Percentiles rank a stretch among this genome's conserved stretches.
These are phyloP conservation scores for Xylaria acuta DNA, from an alignment of 495 filamentous ascomycete genomes.

Conservation along the genomic window DNA sequence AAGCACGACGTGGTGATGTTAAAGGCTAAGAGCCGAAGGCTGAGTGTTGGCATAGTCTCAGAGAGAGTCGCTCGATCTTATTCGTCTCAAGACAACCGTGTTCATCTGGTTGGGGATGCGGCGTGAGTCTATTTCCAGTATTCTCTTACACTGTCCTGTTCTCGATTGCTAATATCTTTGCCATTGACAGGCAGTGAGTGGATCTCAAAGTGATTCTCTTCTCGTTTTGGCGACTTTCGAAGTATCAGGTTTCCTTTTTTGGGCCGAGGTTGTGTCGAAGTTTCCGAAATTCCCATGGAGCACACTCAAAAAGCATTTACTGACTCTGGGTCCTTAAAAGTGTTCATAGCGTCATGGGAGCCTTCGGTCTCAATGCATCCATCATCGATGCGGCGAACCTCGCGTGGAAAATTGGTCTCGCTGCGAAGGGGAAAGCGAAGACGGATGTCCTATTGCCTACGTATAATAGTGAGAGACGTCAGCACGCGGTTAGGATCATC, in stretches of 20 bases:
- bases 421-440: conserved; percentile 29
- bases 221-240: background rate
- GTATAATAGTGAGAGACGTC: conserved; percentile 45
- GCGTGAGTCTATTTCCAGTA: conserved; percentile 37
- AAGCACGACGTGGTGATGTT: background rate
- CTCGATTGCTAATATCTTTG: conserved; percentile 12
- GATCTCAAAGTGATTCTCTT: background rate
- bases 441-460: conserved; percentile 38
- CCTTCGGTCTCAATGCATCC: conserved; percentile 50
- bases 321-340: background rate
- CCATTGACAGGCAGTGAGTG: conserved; percentile 28
- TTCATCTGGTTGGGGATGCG: conserved; percentile 49
- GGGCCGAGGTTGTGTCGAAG: background rate
- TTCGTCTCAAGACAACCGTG: conserved; percentile 41
- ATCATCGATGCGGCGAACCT: conserved; percentile 48
- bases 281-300: background rate
- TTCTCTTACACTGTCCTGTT: no score
- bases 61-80: conserved; percentile 45
- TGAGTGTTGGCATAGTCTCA: conserved; percentile 29
- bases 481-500: conserved; percentile 42
- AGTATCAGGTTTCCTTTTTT: background rate
- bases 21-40: background rate
- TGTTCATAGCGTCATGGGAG: conserved; percentile 49
- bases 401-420: conserved; percentile 48
- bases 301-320: background rate